Base-by-base conservation (phyloP, 352 stramenopile species). In the Phytopythium litorale region DNA sequence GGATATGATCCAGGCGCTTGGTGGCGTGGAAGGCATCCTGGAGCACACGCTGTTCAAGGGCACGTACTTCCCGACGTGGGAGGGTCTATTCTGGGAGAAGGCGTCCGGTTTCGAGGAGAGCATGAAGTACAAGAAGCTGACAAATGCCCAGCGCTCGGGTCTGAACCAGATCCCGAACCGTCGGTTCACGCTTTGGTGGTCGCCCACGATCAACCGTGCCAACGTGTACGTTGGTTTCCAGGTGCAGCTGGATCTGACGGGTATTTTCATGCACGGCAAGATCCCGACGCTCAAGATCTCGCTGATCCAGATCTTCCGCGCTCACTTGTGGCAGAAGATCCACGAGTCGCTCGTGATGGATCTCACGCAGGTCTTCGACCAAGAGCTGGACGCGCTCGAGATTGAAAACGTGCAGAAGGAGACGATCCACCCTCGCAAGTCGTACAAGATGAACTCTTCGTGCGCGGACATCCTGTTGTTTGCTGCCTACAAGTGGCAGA, bases 261-360 rank as follows among this genome's bases (percentile, higher is more conserved):
- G 98, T 75, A 99, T 99, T 66, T 99, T 99, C 79, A 99, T 99
- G 98, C 98, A 99, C 86, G 98, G 98, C 56, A 99, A 99, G 73
- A 99, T 99, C 73, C 98, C 98, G 48, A 99, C 97, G n/a, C 87
- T 99, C 37, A 99, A 99, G 85, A 99, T 99, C 60, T 99, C 94
- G 48, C 66, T 98, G 45, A 98, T 98, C 56, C 91, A 97, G 64
- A 98, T 98, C 74, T 98, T 98, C 83, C 89, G 98, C 19, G 98
- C 98, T 6, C 98, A 99, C 64, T 90, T 99, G 81, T 99, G 98
- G 98, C 98, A 99, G 78, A 99, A 99, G 78, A 99, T 99, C 70
- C 98, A 99, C 76, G 98, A 99, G 78, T 98, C 91, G 54, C 82
- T 99, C 43, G 97, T 98, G 0, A 99, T 99, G 96, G 96, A 99